A percentile compares a stretch with the other conserved stretches of the same genome.
Conservation (phyloP, 2,329 filamentous ascomycete genomes). For the Phialocephala subalpina region DNA sequence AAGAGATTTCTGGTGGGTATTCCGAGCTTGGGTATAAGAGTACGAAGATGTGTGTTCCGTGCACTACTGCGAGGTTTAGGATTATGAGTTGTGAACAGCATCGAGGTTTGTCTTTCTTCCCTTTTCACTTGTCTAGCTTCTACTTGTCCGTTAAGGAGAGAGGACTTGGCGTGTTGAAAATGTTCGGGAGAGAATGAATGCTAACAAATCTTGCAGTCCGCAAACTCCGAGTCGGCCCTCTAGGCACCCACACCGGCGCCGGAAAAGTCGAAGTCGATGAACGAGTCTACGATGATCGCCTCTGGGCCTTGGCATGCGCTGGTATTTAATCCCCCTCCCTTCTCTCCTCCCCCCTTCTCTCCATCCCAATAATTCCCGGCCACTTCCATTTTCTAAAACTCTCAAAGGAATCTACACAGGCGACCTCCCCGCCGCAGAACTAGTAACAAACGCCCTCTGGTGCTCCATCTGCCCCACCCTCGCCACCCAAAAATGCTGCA, state of each 20-base stretch:
- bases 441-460: conserved; percentile 32
- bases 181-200: no score
- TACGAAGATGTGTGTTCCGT: conserved; percentile 39
- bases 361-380: no score
- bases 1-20: conserved; percentile 36
- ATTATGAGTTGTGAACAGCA: conserved; percentile 31
- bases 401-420: conserved; percentile 1
- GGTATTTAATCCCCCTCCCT: no score
- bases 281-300: conserved; percentile 19
- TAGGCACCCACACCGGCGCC: not conserved
- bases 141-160: no score
- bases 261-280: conserved; percentile 23
- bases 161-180: no score
- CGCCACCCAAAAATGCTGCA: conserved; percentile 30
- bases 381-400: not conserved
- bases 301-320: conserved; percentile 4
- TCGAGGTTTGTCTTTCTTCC: not conserved
- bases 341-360: no score
- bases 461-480: conserved; percentile 38
- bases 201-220: no score
- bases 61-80: conserved; percentile 32
- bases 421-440: conserved; percentile 17
- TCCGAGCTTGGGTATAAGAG: conserved; percentile 21
- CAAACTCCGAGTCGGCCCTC: no score
- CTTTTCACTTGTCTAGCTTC: no score